These are phyloP conservation scores for Leccinum griseonigrum DNA, from an alignment of 1,284 basidiomycete genomes.

Conservation along the genomic window DNA sequence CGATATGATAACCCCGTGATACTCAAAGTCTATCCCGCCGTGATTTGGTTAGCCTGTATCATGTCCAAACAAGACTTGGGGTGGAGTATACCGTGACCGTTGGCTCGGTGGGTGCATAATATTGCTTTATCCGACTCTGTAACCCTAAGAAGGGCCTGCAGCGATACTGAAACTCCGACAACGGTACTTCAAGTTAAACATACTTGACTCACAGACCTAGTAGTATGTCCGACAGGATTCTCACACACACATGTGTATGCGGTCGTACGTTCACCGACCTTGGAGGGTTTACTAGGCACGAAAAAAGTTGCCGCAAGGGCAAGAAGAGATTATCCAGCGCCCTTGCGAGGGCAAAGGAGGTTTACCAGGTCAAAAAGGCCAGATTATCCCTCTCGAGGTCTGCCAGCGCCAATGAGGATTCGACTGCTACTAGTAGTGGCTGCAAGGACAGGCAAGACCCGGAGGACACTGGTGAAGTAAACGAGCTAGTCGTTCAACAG, in stretches of 20 bases:
- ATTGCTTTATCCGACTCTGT: too few species aligned
- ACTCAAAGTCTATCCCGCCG: too few species aligned
- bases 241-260: too few species aligned
- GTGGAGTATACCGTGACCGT: too few species aligned
- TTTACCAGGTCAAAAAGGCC: not conserved
- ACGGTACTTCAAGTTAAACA: too few species aligned
- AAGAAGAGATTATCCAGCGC: not conserved
- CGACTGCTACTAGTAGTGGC: not conserved
- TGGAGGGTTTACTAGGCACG: not conserved
- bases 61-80: too few species aligned
- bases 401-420: not conserved
- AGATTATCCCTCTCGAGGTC: not conserved
- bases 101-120: too few species aligned
- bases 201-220: too few species aligned
- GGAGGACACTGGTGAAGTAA: not conserved
- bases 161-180: too few species aligned
- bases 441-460: not conserved
- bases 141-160: too few species aligned
- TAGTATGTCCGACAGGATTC: not conserved
- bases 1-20: too few species aligned
- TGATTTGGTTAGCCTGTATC: too few species aligned
- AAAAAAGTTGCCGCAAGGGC: not conserved
- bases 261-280: not conserved
- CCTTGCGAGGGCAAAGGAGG: not conserved
- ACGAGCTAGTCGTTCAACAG: not conserved